Evolutionary conservation across 1,139 yeast species (phyloP), one percentile per base, ranked within the genome.

Genomic region (Sugiyamaella sp.): DNA sequence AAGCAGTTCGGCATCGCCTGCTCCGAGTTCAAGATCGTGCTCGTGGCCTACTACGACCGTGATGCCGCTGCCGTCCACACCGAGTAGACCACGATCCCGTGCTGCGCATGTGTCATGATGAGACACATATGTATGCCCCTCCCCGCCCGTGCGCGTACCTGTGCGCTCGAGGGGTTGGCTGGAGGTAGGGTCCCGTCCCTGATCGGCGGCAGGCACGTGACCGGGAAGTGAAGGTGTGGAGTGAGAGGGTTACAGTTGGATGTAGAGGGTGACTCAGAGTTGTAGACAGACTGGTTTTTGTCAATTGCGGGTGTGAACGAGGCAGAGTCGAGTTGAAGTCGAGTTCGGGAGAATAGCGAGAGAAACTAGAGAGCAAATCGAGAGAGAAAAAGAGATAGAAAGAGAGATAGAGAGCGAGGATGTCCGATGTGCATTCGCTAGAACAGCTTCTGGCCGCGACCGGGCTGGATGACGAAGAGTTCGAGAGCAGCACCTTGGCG

Each of bases 1-100:
- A 95, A 95, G 74, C 95, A 89, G 67, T 95, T 93, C 71, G 99
- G 99, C 66, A 82, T 93, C 56, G 97, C 97, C 24, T 89, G 91
- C 55, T 81, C 97, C 50, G 91, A 89, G 68, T 93, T 91, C 74
- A 89, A 85, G 71, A 93, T 93, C 55, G 80, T 82, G 63, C 75
- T 86, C 59, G 73, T 85, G 63, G 97, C 95, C 19, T 87, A 79
- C 71, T 93, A 87, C 69, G 70, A 70, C 24, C 44, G 45, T 20
- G 49, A 49, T 27, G 53, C 37, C 29, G 39, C 50, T 22, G 48
- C 44, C 16, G 48, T 43, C 35, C 14, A 42, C 16, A 39, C 27
- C 2, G 46, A 48, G 19, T 48, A 48, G 51, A 48, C 37, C 8
- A 17, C n/a, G 4, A 29, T 29, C 4, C 8, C 35, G 35, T 29